Evolutionary conservation across 2,329 filamentous ascomycete genomes (phyloP).

Genomic region (Alternaria hordeiaustralica): DNA sequence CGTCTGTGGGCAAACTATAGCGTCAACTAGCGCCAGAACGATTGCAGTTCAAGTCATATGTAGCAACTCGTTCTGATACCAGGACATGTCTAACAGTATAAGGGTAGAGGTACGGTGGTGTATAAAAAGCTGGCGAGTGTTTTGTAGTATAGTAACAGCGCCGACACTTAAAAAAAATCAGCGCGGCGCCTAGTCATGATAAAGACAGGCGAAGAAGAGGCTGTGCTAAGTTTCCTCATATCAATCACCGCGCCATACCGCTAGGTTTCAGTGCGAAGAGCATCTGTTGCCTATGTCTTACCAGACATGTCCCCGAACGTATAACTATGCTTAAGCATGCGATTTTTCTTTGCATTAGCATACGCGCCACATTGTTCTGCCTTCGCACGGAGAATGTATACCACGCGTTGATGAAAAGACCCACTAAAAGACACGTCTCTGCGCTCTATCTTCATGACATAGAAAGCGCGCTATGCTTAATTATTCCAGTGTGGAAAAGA

Average conservation of each 20-base stretch:
- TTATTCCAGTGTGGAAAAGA: neutral
- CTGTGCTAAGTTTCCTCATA: neutral
- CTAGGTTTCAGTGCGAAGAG: neutral
- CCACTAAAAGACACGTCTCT: neutral
- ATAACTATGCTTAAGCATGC: neutral
- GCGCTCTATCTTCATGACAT: neutral
- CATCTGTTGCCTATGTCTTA: neutral
- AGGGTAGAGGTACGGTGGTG: neutral
- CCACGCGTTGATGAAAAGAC: neutral
- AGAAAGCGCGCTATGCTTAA: neutral
- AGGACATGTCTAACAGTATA: neutral
- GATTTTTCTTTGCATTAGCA: neutral
- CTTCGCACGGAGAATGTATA: neutral
- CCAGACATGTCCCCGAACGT: neutral
- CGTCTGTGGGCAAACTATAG: neutral
- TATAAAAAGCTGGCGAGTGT: neutral
- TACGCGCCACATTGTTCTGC: neutral
- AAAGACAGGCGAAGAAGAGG: neutral
- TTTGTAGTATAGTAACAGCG: neutral
- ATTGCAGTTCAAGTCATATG: neutral
- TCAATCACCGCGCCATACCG: neutral
- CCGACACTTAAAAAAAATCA: neutral
- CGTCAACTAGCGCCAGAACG: neutral
- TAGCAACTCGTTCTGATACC: neutral
- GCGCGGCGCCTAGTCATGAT: neutral